Evolutionary conservation across 208 protist genomes (phyloP).

Genomic region (Acanthamoeba culbertsoni): DNA sequence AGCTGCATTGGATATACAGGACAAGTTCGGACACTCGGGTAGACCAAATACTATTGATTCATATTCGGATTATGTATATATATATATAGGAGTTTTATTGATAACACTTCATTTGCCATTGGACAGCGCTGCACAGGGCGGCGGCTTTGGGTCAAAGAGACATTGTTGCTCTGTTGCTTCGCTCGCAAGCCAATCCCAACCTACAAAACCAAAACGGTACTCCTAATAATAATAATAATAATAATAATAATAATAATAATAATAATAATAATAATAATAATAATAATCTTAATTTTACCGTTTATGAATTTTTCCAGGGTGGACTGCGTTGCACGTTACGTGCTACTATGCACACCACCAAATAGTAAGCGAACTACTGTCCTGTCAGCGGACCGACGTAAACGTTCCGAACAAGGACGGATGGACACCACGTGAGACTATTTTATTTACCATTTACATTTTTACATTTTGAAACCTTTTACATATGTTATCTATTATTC

Average conservation of each 20-base stretch:
- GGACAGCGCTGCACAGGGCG: slow-evolving; percentile 3
- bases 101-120: too few relatives aligned
- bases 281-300: too few relatives aligned
- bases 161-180: not conserved
- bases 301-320: too few relatives aligned
- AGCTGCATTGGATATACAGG: not conserved
- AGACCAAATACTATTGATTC: too few relatives aligned
- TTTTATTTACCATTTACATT: too few relatives aligned
- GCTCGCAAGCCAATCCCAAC: not conserved
- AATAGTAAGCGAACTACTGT: not conserved
- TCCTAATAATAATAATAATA: too few relatives aligned
- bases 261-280: too few relatives aligned
- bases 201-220: not conserved
- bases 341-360: slow-evolving; percentile 15
- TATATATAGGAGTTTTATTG: too few relatives aligned
- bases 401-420: slow-evolving; percentile 8
- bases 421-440: slow-evolving; percentile 6
- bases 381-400: not conserved
- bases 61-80: too few relatives aligned
- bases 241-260: too few relatives aligned
- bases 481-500: too few relatives aligned
- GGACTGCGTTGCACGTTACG: not conserved
- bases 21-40: not conserved
- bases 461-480: too few relatives aligned
- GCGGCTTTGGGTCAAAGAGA: not conserved